Percentiles rank a stretch among this genome's conserved stretches.
These are phyloP conservation scores for Sporothrix euskadiensis DNA, from an alignment of 2,329 filamentous ascomycete genomes.

Conservation along the genomic window DNA sequence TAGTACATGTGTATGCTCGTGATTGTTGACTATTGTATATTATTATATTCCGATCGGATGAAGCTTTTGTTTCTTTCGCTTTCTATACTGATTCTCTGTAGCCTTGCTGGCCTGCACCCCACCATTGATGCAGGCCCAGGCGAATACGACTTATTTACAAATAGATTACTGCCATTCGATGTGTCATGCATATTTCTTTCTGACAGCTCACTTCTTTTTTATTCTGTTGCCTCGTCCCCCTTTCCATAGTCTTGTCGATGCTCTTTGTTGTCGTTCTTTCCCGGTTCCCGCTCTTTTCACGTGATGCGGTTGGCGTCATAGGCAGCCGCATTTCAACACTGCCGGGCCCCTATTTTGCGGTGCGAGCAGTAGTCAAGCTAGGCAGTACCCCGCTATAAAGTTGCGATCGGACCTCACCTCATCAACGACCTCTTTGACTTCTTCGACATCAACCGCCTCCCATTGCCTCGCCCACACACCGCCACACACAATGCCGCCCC, in stretches of 20 bases:
- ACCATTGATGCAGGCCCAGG: not conserved
- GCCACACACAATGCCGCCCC: conserved; percentile 67
- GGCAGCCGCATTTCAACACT: conserved; percentile 3
- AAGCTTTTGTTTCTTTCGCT: not conserved
- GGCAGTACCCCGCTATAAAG: conserved; percentile 10
- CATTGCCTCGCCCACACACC: not conserved
- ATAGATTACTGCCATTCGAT: not conserved
- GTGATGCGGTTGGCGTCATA: conserved; percentile 17
- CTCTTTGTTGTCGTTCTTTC: not conserved
- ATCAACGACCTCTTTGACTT: not conserved
- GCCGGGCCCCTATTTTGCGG: not conserved
- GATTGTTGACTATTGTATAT: not conserved
- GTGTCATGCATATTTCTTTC: not conserved
- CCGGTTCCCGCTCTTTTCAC: not conserved
- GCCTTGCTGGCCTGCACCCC: not conserved
- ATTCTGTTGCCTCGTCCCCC: not conserved
- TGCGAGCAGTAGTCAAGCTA: not conserved
- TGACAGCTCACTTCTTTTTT: not conserved
- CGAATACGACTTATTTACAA: not conserved
- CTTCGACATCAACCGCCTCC: not conserved
- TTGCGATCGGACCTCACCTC: not conserved
- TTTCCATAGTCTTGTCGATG: not conserved
- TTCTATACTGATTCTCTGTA: not conserved
- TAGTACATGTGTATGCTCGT: not conserved
- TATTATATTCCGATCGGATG: not conserved